Base-by-base conservation (phyloP, 306 rosid genomes). In the Oxytropis ochrocephala region DNA sequence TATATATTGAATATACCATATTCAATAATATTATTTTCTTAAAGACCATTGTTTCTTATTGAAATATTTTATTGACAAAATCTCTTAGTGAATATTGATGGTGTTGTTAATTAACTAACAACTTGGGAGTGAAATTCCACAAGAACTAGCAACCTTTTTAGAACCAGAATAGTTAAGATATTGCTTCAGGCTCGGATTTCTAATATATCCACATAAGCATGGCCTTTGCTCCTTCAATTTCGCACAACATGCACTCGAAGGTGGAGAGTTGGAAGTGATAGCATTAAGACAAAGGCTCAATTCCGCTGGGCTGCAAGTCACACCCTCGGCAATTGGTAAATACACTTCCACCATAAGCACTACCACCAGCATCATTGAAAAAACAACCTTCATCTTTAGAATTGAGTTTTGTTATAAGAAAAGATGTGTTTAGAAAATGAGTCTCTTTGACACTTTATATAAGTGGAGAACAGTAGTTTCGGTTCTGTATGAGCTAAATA, bases 151-250 rank as follows among this genome's bases (percentile, higher is more conserved):
- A 0, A 86, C 90, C 39, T 2, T 76, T 75, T 2, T 77, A 32
- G 92, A 55, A 14, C 73, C 70, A 7, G 87, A 66, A 70, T 85
- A 62, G 44, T 33, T 75, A 14, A 85, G 46, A 44, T 85, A 89
- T 9, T 18, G 75, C 70, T 24, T 61, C 5, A 83, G 67, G 6
- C 0, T 9, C 3, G 96, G 96, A 73, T 83, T 60, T 73, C 44
- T 75, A 16, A 81, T 11, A 67, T 89, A 89, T 1, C 64, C 79
- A 67, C 96, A 86, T 0, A 89, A 74, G 79, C 96, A 89, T 36
- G 96, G 74, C 43, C 5, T 75, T 46, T 89, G 96, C 55, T 79
- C 74, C 41, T 7, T 81, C 76, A 89, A 6, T 69, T 69, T 88
- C 35, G 13, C 9, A 55, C 97, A 91, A 49, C 97, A 91, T 5